phyloP scores from a whole-genome alignment of 495 filamentous ascomycete species.

The Podospora fimiseda region DNA sequence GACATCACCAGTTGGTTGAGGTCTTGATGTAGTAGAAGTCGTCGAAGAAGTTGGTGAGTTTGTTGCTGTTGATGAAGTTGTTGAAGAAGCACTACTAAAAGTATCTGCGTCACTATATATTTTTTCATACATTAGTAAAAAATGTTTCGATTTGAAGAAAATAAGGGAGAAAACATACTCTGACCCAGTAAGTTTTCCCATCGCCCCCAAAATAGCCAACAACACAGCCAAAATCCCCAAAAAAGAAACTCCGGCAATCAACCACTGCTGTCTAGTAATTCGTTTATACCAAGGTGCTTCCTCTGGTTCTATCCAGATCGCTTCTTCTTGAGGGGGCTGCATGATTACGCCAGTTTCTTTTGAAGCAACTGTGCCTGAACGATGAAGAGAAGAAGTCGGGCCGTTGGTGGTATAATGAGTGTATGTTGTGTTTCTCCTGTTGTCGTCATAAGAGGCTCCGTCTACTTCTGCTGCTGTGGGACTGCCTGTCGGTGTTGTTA shows the following conservation, averaged over 20 bases:
- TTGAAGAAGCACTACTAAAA: too few species aligned
- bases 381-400: background rate
- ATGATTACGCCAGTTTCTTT: conserved; percentile 13
- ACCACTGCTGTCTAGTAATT: conserved; percentile 15
- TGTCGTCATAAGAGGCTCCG: conserved; percentile 10
- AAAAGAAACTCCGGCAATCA: conserved; percentile 10
- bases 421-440: background rate
- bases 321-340: background rate
- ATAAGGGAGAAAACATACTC: conserved; percentile 9
- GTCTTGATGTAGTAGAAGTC: background rate
- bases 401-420: background rate
- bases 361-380: background rate
- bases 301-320: conserved; percentile 15
- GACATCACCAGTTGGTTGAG: too few species aligned
- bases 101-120: too few species aligned
- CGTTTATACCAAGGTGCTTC: conserved; percentile 22
- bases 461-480: background rate
- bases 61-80: conserved; percentile 5
- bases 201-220: conserved; percentile 25
- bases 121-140: too few species aligned
- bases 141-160: too few species aligned
- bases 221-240: conserved; percentile 21
- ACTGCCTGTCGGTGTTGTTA: background rate
- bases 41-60: conserved; percentile 8
- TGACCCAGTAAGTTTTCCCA: conserved; percentile 11